A percentile compares a stretch with the other conserved stretches of the same genome.
Conservation (phyloP, 108 stramenopile genomes). For the Cyclostephanos tholiformis region DNA sequence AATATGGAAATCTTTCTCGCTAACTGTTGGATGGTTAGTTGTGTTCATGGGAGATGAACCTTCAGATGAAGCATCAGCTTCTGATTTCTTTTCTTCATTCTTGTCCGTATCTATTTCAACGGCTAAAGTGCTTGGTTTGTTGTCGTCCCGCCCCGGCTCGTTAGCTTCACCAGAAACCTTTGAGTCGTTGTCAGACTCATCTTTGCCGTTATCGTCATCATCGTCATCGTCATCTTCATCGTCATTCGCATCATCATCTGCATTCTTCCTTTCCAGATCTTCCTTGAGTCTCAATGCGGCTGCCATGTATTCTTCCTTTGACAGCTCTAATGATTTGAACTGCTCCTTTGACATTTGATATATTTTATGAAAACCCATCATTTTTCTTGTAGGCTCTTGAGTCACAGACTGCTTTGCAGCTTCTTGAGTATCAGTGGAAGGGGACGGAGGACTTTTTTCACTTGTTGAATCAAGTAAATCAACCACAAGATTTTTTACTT, state of each 20-base stretch:
- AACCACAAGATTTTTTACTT: slow-evolving; percentile 44
- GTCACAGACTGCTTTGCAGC: not conserved
- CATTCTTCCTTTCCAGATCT: slow-evolving; percentile 67
- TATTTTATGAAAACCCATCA: slow-evolving; percentile 59
- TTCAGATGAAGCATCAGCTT: slow-evolving; percentile 11
- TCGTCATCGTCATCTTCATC: slow-evolving; percentile 82
- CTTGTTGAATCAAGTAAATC: slow-evolving; percentile 54
- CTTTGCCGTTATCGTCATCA: slow-evolving; percentile 63
- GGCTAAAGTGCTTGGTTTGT: slow-evolving; percentile 5
- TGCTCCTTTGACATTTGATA: slow-evolving; percentile 52
- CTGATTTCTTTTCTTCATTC: slow-evolving; percentile 7
- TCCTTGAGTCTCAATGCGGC: slow-evolving; percentile 77
- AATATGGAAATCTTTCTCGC: slow-evolving; percentile 14
- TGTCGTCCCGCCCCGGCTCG: slow-evolving; percentile 4
- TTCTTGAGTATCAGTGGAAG: not conserved
- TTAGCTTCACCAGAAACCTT: slow-evolving; percentile 4
- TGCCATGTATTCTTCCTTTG: slow-evolving; percentile 80
- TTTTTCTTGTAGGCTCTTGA: slow-evolving; percentile 43
- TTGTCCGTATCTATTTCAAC: not conserved
- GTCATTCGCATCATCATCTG: slow-evolving; percentile 63
- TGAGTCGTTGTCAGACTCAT: not conserved
- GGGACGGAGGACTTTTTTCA: slow-evolving; percentile 45
- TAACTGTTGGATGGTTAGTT: slow-evolving; percentile 23
- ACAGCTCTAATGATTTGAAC: slow-evolving; percentile 59
- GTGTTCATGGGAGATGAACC: slow-evolving; percentile 10